phyloP scores from a whole-genome alignment of 2,329 filamentous ascomycete genomes.

The Hypoxylon sp. region DNA sequence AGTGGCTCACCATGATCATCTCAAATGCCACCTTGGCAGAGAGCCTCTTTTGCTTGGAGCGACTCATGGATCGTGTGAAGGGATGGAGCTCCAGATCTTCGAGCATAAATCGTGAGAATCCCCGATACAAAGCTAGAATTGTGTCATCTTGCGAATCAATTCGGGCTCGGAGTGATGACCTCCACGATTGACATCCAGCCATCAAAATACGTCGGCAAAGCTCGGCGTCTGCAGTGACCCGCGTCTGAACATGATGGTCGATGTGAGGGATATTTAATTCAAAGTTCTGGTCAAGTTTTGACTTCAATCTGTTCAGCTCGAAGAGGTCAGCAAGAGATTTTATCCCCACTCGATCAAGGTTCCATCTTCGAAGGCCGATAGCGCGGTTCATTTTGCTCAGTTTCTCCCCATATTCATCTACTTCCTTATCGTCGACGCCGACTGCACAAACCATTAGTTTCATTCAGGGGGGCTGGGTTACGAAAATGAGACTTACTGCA shows the following conservation, averaged over 20 bases:
- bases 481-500: conserved; percentile 53
- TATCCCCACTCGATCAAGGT: conserved; percentile 50
- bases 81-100: conserved; percentile 53
- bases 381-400: conserved; percentile 57
- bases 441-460: conserved; percentile 47
- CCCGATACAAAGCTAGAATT: conserved; percentile 67
- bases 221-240: conserved; percentile 50
- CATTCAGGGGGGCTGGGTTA: neutral
- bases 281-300: conserved; percentile 15
- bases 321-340: conserved; percentile 52
- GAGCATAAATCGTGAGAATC: conserved; percentile 72
- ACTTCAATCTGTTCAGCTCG: conserved; percentile 57
- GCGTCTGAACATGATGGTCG: conserved; percentile 54
- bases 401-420: conserved; percentile 58
- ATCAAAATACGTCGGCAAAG: conserved; percentile 54
- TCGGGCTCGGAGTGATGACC: conserved; percentile 49
- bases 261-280: conserved; percentile 45
- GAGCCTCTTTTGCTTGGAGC: conserved; percentile 52
- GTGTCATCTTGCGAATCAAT: conserved; percentile 53
- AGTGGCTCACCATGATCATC: conserved; percentile 52
- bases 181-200: conserved; percentile 56
- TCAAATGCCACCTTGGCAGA: conserved; percentile 53
- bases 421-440: conserved; percentile 60
- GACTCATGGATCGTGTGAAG: conserved; percentile 47
- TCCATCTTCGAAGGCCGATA: conserved; percentile 47